Conservation (phyloP, 2,329 filamentous ascomycete genomes). For the Nemania sp. region DNA sequence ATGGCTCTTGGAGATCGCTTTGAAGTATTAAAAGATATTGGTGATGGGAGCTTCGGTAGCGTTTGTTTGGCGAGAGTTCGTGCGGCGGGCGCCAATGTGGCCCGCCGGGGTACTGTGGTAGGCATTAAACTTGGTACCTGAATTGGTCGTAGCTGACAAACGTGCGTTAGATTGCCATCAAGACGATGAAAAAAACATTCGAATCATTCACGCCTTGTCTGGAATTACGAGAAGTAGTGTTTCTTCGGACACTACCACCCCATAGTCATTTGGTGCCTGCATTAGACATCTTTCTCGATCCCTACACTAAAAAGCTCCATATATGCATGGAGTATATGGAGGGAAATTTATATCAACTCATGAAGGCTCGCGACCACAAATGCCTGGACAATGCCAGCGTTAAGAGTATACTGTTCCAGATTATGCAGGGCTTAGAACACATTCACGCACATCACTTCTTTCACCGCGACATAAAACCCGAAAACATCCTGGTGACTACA, state of each 20-base stretch:
- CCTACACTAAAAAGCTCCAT: constrained; percentile 94
- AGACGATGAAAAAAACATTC: constrained; percentile 99
- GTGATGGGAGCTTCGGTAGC: constrained; percentile 98
- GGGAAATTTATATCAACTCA: constrained; percentile 96
- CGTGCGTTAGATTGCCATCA: constrained; percentile 85
- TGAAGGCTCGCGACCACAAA: constrained; percentile 98
- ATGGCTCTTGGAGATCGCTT: constrained; percentile 90
- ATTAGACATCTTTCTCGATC: constrained; percentile 97
- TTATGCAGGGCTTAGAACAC: constrained; percentile 94
- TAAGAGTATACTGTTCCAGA: constrained; percentile 98
- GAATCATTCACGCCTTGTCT: constrained; percentile 91
- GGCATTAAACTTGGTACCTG: constrained; percentile 53
- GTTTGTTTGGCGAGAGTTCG: constrained; percentile 92
- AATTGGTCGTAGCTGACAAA: constrained; percentile 27
- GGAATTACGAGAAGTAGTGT: constrained; percentile 96
- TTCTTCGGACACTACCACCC: constrained; percentile 86
- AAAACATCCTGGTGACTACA: constrained; percentile 97
- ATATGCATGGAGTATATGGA: constrained; percentile 99
- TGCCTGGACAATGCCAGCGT: constrained; percentile 89
- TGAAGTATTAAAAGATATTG: constrained; percentile 97
- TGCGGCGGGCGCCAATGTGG: constrained; percentile 87
- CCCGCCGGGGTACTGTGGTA: constrained; percentile 92
- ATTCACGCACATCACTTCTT: constrained; percentile 98
- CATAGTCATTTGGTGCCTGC: constrained; percentile 97
- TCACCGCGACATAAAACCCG: constrained; percentile 98